These are phyloP conservation scores for Fraxinus pennsylvanica DNA, from an alignment of 257 asterid species.

Conservation along the genomic window DNA sequence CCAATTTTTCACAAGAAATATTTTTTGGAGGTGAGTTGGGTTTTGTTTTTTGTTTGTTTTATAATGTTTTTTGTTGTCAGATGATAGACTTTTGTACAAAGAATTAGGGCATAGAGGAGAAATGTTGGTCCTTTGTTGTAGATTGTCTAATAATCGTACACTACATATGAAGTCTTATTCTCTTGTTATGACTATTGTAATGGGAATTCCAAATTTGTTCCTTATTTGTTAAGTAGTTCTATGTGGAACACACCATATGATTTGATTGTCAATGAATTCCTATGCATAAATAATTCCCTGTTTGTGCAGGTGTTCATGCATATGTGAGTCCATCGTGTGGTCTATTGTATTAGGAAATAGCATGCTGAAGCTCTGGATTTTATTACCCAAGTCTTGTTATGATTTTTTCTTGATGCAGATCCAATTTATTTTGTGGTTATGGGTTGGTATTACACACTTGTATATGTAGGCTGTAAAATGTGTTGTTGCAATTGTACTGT, in stretches of 20 bases:
- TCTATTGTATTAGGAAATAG: background rate
- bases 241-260: constrained; percentile 3
- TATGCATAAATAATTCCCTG: background rate
- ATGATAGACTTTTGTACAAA: constrained; percentile 49
- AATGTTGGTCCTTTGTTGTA: constrained; percentile 40
- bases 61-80: constrained; percentile 20
- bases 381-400: background rate
- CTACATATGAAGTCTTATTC: constrained; percentile 15
- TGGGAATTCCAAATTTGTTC: constrained; percentile 21
- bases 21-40: constrained; percentile 40
- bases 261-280: background rate
- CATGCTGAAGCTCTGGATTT: constrained; percentile 9
- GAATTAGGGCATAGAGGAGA: constrained; percentile 32
- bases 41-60: constrained; percentile 1
- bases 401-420: background rate
- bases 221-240: constrained; percentile 3
- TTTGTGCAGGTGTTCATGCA: background rate
- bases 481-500: background rate
- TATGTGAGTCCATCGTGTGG: background rate
- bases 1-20: background rate
- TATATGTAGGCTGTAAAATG: constrained; percentile 5
- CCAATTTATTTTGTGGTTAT: background rate
- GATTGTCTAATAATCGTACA: constrained; percentile 34
- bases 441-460: background rate
- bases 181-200: constrained; percentile 23